phyloP scores from a whole-genome alignment of 805 yeast species.

The Debaryomyces tyrocola region DNA sequence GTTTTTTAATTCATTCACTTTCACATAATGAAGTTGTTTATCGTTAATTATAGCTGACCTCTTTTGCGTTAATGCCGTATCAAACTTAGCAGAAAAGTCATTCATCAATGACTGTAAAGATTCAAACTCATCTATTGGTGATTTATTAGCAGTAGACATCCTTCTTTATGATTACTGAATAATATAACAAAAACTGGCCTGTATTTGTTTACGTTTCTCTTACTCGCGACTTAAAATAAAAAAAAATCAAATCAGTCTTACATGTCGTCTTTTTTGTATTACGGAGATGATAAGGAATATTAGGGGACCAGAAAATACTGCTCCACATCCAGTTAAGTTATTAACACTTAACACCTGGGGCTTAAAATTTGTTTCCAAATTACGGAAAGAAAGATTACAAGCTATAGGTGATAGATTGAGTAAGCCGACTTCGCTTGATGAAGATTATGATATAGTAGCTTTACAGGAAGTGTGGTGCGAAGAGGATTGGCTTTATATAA shows the following conservation, averaged over 20 bases:
- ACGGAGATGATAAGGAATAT: background rate
- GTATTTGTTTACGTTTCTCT: conserved; percentile 1
- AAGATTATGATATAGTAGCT: conserved; percentile 77
- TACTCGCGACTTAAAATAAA: conserved; percentile 3
- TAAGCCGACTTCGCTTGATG: conserved; percentile 19
- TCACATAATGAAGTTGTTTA: conserved; percentile 32
- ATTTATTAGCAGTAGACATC: conserved; percentile 4
- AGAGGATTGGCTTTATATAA: conserved; percentile 75
- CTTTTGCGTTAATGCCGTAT: conserved; percentile 30
- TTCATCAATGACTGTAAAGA: conserved; percentile 37
- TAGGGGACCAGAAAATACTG: background rate
- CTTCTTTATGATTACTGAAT: background rate
- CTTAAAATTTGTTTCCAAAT: conserved; percentile 75
- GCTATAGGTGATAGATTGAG: conserved; percentile 75
- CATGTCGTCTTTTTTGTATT: no score
- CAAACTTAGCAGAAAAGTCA: conserved; percentile 36
- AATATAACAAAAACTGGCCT: background rate
- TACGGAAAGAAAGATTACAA: conserved; percentile 58
- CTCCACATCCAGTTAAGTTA: conserved; percentile 36
- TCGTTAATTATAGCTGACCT: conserved; percentile 30
- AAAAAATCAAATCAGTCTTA: conserved; percentile 5
- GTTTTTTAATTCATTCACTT: conserved; percentile 28
- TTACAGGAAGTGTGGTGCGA: conserved; percentile 94
- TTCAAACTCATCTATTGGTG: conserved; percentile 32
- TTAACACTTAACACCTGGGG: conserved; percentile 89